These are phyloP conservation scores for Amyloporia xantha DNA, from an alignment of 768 basidiomycete species.

Conservation along the genomic window DNA sequence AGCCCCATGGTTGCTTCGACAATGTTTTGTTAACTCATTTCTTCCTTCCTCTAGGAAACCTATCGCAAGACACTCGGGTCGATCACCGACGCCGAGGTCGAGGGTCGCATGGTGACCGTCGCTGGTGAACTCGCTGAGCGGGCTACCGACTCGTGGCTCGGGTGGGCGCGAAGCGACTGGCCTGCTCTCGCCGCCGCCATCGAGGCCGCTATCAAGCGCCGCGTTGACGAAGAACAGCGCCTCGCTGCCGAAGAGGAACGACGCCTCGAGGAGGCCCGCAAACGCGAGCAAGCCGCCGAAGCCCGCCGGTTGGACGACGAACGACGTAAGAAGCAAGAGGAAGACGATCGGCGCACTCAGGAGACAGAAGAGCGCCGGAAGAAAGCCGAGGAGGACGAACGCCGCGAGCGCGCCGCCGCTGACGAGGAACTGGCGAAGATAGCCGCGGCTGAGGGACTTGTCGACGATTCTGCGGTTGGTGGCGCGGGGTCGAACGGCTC, in stretches of 20 bases:
- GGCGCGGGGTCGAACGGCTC: too few species aligned
- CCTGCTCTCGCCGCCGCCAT: neutral
- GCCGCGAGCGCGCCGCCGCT: too few species aligned
- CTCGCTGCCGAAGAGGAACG: neutral
- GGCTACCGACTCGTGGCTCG: neutral
- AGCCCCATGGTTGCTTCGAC: too few species aligned
- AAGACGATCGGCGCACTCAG: neutral
- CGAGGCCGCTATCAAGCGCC: neutral
- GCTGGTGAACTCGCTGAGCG: neutral
- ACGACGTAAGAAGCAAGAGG: neutral
- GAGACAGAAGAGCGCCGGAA: neutral
- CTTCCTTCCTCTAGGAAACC: neutral
- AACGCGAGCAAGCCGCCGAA: neutral
- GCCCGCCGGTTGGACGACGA: neutral
- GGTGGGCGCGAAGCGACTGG: neutral
- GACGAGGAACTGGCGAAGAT: too few species aligned
- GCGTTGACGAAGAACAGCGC: neutral
- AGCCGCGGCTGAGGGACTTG: neutral
- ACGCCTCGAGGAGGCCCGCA: neutral
- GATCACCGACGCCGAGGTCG: neutral
- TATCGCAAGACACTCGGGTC: neutral
- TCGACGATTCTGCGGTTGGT: too few species aligned
- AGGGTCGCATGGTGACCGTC: neutral
- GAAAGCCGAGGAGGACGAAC: neutral
- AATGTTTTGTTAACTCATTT: neutral